A percentile compares a stretch with the other conserved stretches of the same genome.
phyloP scores from a whole-genome alignment of 768 basidiomycete genomes.

The Suillus clintonianus region DNA sequence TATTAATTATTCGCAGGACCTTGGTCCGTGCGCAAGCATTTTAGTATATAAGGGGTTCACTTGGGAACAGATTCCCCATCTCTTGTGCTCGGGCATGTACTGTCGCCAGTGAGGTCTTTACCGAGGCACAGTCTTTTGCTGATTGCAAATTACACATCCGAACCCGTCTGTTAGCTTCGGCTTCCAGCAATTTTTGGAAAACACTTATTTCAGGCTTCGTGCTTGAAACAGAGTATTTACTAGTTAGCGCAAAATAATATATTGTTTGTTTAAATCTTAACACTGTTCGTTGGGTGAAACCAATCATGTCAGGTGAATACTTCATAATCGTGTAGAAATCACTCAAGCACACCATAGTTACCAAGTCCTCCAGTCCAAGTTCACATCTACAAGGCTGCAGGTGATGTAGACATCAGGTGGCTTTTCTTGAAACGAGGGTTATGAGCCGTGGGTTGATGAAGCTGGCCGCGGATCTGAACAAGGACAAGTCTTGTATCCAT shows the following conservation, averaged over 20 bases:
- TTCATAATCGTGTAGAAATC: too few species aligned
- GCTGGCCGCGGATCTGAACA: background rate
- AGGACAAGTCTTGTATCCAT: background rate
- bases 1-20: background rate
- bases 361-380: background rate
- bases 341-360: too few species aligned
- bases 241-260: background rate
- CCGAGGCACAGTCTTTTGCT: constrained; percentile 93
- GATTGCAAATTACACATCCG: constrained; percentile 97
- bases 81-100: constrained; percentile 96
- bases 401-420: background rate
- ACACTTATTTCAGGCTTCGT: constrained; percentile 8
- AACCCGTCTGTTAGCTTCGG: constrained; percentile 89
- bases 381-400: background rate
- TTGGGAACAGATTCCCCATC: constrained; percentile 42
- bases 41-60: constrained; percentile 35
- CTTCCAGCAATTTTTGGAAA: constrained; percentile 91
- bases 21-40: constrained; percentile 52
- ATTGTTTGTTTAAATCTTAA: too few species aligned
- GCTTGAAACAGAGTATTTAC: background rate
- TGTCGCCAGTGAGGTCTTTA: constrained; percentile 95
- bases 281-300: background rate
- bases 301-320: background rate
- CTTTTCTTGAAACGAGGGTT: background rate
- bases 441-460: background rate